phyloP scores from a whole-genome alignment of 148 eudicot genomes.

The Diospyros lotus region DNA sequence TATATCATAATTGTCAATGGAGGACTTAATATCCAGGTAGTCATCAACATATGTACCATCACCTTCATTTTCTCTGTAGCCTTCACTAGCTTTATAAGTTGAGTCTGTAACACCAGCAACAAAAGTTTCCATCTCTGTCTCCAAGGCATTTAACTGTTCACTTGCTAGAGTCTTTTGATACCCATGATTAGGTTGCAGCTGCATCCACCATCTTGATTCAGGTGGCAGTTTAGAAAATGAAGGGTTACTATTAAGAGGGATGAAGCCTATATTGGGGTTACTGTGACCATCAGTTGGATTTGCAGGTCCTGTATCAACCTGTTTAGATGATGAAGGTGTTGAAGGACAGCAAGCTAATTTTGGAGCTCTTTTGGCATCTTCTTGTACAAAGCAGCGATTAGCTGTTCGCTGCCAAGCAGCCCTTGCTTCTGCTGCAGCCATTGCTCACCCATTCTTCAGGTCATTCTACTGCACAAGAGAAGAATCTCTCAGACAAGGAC shows the following conservation, averaged over 20 bases:
- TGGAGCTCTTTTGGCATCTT: constrained; percentile 98
- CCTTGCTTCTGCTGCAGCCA: constrained; percentile 98
- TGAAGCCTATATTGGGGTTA: constrained; percentile 38
- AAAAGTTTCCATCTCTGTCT: constrained; percentile 29
- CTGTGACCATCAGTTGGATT: constrained; percentile 38
- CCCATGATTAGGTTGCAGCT: constrained; percentile 47
- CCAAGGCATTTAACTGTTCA: constrained; percentile 30
- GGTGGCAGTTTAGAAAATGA: constrained; percentile 60
- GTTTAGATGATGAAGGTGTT: constrained; percentile 43
- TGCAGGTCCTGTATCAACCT: constrained; percentile 39
- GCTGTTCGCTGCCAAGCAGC: constrained; percentile 93
- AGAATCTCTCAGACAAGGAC: constrained; percentile 7
- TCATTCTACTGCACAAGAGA: constrained; percentile 31
- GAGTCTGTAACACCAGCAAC: constrained; percentile 9
- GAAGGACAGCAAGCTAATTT: constrained; percentile 81
- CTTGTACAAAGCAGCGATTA: constrained; percentile 86
- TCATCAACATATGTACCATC: constrained; percentile 13
- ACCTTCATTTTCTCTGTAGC: constrained; percentile 4
- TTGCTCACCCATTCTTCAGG: constrained; percentile 34
- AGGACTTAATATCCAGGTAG: constrained; percentile 13
- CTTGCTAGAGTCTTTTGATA: constrained; percentile 33
- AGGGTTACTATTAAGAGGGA: constrained; percentile 43
- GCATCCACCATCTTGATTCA: constrained; percentile 88
- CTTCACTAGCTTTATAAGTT: constrained; percentile 13
- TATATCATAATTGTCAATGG: background rate